phyloP scores from a whole-genome alignment of 2,329 filamentous ascomycete species.

The Xylaria digitata region DNA sequence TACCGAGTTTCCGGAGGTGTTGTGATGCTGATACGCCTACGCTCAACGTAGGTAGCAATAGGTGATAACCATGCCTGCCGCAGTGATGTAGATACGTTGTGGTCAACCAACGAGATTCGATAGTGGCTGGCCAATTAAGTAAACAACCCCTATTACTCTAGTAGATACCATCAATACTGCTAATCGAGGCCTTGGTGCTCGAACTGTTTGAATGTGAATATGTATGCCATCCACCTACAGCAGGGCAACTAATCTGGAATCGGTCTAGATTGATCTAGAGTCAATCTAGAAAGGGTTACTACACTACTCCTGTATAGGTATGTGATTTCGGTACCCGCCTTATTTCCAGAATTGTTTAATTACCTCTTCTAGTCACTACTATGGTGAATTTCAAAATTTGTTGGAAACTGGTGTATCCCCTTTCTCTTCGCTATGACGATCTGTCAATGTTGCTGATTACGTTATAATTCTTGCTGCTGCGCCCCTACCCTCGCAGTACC shows the following conservation, averaged over 20 bases:
- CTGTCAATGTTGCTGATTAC: slow-evolving; percentile 12
- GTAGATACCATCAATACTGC: too few species aligned
- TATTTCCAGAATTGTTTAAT: slow-evolving; percentile 1
- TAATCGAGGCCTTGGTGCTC: too few species aligned
- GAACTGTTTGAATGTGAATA: too few species aligned
- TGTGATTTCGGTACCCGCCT: background rate
- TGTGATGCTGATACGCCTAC: too few species aligned
- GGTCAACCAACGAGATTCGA: too few species aligned
- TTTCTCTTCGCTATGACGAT: slow-evolving; percentile 1
- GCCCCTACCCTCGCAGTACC: slow-evolving; percentile 3
- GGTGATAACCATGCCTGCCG: too few species aligned
- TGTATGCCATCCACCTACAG: background rate
- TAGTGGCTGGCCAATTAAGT: too few species aligned
- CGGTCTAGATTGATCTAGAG: background rate
- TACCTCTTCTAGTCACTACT: background rate
- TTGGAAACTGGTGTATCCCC: slow-evolving; percentile 5
- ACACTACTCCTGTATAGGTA: background rate
- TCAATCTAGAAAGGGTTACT: background rate
- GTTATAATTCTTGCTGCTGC: slow-evolving; percentile 21
- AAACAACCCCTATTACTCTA: too few species aligned
- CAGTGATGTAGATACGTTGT: too few species aligned
- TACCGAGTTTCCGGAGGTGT: background rate
- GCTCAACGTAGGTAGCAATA: too few species aligned
- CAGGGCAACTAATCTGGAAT: background rate
- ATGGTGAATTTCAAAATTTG: background rate